phyloP scores from a whole-genome alignment of 768 basidiomycete genomes.

The Termitomyces sp. region DNA sequence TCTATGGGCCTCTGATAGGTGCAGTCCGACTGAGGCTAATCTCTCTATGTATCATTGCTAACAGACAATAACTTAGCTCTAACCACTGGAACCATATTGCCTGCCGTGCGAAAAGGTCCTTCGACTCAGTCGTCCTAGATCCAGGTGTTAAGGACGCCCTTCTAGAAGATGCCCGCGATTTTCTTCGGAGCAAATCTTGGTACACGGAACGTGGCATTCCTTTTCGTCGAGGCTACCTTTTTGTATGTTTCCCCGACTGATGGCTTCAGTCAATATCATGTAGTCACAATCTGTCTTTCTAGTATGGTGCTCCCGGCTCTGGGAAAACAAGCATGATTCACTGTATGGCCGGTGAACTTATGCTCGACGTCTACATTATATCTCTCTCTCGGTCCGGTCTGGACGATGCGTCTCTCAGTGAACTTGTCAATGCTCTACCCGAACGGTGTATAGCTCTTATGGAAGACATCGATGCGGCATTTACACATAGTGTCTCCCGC shows the following conservation, averaged over 20 bases:
- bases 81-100: conserved; percentile 47
- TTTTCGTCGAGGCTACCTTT: conserved; percentile 62
- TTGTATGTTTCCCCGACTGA: conserved; percentile 20
- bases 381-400: conserved; percentile 52
- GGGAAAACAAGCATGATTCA: conserved; percentile 72
- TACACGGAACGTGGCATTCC: conserved; percentile 64
- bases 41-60: background rate
- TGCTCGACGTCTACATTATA: conserved; percentile 61
- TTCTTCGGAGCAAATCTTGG: conserved; percentile 53
- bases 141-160: conserved; percentile 52
- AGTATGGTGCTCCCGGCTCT: conserved; percentile 67
- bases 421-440: conserved; percentile 49
- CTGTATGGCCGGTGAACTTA: conserved; percentile 63
- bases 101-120: conserved; percentile 48
- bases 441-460: conserved; percentile 57
- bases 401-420: conserved; percentile 49
- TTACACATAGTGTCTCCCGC: conserved; percentile 30
- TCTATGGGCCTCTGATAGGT: conserved; percentile 39
- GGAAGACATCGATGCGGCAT: conserved; percentile 72
- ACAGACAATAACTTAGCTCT: conserved; percentile 2
- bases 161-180: conserved; percentile 55
- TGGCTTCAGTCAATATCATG: background rate
- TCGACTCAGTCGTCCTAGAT: conserved; percentile 56
- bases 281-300: background rate
- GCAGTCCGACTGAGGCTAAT: background rate